These are phyloP conservation scores for Cercospora sp. DNA, from an alignment of 2,329 filamentous ascomycete species.

Conservation along the genomic window DNA sequence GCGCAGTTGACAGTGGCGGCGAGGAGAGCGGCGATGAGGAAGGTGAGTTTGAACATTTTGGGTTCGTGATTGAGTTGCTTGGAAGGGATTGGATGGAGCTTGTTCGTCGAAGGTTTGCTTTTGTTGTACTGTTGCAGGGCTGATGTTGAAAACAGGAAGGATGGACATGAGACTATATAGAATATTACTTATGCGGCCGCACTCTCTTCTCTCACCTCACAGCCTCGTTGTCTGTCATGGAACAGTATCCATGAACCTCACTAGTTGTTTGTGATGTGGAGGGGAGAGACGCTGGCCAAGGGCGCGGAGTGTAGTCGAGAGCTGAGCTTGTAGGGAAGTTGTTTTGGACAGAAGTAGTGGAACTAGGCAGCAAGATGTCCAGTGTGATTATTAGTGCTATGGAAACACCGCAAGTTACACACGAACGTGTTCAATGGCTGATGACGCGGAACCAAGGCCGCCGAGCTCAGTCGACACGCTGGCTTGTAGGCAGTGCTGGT, in stretches of 20 bases:
- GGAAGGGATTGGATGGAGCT: too few species aligned
- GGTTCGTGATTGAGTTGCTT: background rate
- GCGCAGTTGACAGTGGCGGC: background rate
- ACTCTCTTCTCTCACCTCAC: background rate
- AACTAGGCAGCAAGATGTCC: background rate
- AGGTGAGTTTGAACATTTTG: background rate
- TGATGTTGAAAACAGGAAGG: background rate
- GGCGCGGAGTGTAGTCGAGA: background rate
- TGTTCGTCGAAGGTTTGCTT: too few species aligned
- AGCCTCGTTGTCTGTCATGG: background rate
- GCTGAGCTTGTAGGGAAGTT: background rate
- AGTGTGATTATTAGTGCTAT: background rate
- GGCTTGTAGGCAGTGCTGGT: background rate
- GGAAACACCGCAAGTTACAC: background rate
- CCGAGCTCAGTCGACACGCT: background rate
- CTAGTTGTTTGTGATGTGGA: background rate
- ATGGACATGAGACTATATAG: background rate
- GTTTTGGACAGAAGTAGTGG: background rate
- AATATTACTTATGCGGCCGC: background rate
- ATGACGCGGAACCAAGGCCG: background rate
- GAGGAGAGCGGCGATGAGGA: background rate
- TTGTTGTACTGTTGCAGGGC: background rate
- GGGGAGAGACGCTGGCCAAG: background rate
- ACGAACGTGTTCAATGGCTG: background rate
- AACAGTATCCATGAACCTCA: background rate